Conservation (phyloP, 2,329 filamentous ascomycete species). For the Ceratocystis eucalypticola region DNA sequence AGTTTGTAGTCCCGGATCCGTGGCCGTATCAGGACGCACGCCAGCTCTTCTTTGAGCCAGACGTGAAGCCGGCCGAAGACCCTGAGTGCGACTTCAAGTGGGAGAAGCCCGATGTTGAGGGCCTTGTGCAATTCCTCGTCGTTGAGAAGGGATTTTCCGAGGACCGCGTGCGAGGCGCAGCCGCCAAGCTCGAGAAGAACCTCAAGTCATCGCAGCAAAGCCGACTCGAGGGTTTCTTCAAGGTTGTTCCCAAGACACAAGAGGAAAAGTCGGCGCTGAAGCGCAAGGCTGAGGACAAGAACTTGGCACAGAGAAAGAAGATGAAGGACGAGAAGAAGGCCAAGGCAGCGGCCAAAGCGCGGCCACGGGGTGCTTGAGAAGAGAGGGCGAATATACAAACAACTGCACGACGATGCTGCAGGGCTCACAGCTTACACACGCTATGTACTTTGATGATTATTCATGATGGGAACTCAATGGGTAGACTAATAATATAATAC, state of each 20-base stretch:
- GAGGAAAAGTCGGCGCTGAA: slow-evolving; percentile 75
- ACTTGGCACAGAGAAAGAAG: slow-evolving; percentile 89
- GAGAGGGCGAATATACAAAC: not conserved
- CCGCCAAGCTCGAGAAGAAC: slow-evolving; percentile 71
- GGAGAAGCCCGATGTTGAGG: slow-evolving; percentile 85
- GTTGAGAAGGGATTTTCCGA: slow-evolving; percentile 95
- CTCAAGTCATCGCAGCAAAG: slow-evolving; percentile 84
- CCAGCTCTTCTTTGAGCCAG: slow-evolving; percentile 79
- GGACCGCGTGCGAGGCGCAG: slow-evolving; percentile 72
- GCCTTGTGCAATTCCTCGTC: slow-evolving; percentile 78
- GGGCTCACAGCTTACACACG: not conserved
- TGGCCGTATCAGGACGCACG: slow-evolving; percentile 93
- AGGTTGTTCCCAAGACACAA: slow-evolving; percentile 75
- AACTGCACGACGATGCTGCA: not conserved
- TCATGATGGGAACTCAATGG: not conserved
- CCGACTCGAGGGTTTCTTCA: slow-evolving; percentile 92
- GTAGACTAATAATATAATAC: too few relatives aligned
- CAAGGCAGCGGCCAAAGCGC: slow-evolving; percentile 81
- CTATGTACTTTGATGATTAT: not conserved
- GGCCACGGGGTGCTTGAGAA: slow-evolving; percentile 54
- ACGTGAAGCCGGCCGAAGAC: slow-evolving; percentile 71
- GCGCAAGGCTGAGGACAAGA: slow-evolving; percentile 85
- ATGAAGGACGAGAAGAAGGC: slow-evolving; percentile 88
- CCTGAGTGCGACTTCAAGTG: slow-evolving; percentile 94
- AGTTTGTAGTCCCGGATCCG: slow-evolving; percentile 81